Evolutionary conservation across 352 stramenopile genomes (phyloP).

Genomic region (Globisporangium spinosum): DNA sequence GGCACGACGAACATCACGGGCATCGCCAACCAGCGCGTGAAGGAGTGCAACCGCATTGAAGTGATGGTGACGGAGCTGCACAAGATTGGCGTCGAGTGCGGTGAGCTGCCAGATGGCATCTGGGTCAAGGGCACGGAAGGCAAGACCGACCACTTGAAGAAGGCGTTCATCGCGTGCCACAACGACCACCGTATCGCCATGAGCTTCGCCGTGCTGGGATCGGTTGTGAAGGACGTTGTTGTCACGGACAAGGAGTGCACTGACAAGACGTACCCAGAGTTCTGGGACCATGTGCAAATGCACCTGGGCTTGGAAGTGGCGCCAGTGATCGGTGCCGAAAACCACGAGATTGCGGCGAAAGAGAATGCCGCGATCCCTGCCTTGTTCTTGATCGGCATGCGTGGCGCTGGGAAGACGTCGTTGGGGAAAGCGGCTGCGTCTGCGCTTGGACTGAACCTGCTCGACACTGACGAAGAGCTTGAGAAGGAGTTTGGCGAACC

Average conservation of each 20-base stretch:
- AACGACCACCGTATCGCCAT: conserved; percentile 99
- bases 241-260: conserved; percentile 98
- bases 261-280: conserved; percentile 97
- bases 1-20: conserved; percentile 96
- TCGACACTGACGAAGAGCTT: conserved; percentile 81
- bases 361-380: conserved; percentile 26
- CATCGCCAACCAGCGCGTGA: conserved; percentile 98
- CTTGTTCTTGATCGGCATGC: conserved; percentile 87
- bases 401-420: conserved; percentile 82
- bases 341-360: conserved; percentile 7
- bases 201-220: conserved; percentile 94
- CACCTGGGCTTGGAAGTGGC: conserved; percentile 56
- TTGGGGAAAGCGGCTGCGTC: conserved; percentile 49
- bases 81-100: conserved; percentile 90
- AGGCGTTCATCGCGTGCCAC: conserved; percentile 83
- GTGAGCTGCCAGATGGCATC: conserved; percentile 72
- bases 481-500: conserved; percentile 59
- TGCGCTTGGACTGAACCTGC: conserved; percentile 46
- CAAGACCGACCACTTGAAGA: conserved; percentile 45
- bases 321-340: conserved; percentile 35
- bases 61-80: conserved; percentile 96
- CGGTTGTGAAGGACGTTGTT: conserved; percentile 88
- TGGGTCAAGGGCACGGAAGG: conserved; percentile 68
- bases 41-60: conserved; percentile 98
- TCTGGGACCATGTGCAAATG: conserved; percentile 86